Conservation (phyloP, 805 yeast genomes). For the Clavispora asparagi region DNA sequence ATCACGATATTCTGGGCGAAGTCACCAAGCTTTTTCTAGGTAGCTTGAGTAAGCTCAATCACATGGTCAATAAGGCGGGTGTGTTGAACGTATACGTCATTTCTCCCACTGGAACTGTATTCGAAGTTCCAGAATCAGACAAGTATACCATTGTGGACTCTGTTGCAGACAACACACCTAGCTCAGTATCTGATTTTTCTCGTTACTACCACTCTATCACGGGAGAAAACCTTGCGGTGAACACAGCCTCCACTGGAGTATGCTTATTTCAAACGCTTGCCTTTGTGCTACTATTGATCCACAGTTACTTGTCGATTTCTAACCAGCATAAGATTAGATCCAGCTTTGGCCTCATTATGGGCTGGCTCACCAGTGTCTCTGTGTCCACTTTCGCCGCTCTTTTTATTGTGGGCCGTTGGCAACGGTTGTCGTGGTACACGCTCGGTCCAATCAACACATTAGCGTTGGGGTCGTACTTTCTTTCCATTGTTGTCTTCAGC, state of each 20-base stretch:
- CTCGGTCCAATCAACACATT: conserved; percentile 24
- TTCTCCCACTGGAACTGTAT: conserved; percentile 6
- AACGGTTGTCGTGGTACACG: conserved; percentile 20
- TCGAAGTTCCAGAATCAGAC: not conserved
- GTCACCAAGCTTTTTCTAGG: conserved; percentile 23
- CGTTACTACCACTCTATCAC: conserved; percentile 7
- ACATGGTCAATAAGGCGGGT: conserved; percentile 24
- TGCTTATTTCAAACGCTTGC: conserved; percentile 2
- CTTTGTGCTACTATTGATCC: conserved; percentile 11
- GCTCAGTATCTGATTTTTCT: conserved; percentile 11
- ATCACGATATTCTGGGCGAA: conserved; percentile 19
- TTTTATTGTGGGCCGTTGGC: conserved; percentile 16
- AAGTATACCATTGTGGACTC: not conserved
- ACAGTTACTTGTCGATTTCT: conserved; percentile 25
- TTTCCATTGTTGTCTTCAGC: conserved; percentile 23
- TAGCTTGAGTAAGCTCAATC: conserved; percentile 21
- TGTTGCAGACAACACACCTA: not conserved
- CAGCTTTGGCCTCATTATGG: conserved; percentile 29
- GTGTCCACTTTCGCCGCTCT: conserved; percentile 25
- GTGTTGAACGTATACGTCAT: conserved; percentile 19
- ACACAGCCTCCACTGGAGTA: conserved; percentile 1
- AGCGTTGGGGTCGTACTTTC: conserved; percentile 18
- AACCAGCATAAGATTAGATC: conserved; percentile 33
- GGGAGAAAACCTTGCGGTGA: conserved; percentile 2
- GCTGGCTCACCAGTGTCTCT: conserved; percentile 28